Conservation (phyloP, 495 filamentous ascomycete species). For the Trypethelium eluteriae region DNA sequence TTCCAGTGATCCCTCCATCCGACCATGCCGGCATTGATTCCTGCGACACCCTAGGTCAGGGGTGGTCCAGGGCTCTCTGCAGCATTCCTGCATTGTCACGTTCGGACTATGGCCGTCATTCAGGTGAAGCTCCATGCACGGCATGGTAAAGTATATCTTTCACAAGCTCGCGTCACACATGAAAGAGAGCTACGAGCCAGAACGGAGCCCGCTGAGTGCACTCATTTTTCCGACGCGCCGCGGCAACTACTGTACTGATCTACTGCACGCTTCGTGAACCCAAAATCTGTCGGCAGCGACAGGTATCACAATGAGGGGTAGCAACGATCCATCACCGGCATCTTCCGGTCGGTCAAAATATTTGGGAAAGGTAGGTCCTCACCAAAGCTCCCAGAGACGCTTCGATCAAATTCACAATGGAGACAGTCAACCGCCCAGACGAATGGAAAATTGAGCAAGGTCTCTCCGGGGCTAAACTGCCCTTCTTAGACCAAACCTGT, state of each 20-base stretch:
- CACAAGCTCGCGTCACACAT: too few relatives aligned
- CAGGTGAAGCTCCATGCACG: too few relatives aligned
- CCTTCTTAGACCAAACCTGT: slow-evolving; percentile 43
- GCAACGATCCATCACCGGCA: background rate
- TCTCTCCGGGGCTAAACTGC: slow-evolving; percentile 40
- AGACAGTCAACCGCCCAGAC: slow-evolving; percentile 37
- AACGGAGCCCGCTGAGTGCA: background rate
- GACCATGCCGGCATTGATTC: too few relatives aligned
- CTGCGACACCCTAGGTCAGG: too few relatives aligned
- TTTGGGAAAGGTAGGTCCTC: background rate
- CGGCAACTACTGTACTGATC: background rate
- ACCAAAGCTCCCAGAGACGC: background rate
- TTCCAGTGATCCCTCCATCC: too few relatives aligned
- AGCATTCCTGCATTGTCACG: too few relatives aligned
- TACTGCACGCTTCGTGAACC: background rate
- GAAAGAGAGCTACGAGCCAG: background rate
- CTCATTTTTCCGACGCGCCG: background rate
- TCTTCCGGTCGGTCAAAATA: background rate
- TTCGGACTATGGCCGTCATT: too few relatives aligned
- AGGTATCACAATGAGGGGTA: slow-evolving; percentile 10
- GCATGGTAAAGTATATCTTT: too few relatives aligned
- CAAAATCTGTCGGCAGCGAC: background rate
- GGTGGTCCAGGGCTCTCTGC: too few relatives aligned
- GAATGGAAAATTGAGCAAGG: slow-evolving; percentile 52
- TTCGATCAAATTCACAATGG: background rate